These are phyloP conservation scores for Rhodocollybia butyracea DNA, from an alignment of 768 basidiomycete species.

Conservation along the genomic window DNA sequence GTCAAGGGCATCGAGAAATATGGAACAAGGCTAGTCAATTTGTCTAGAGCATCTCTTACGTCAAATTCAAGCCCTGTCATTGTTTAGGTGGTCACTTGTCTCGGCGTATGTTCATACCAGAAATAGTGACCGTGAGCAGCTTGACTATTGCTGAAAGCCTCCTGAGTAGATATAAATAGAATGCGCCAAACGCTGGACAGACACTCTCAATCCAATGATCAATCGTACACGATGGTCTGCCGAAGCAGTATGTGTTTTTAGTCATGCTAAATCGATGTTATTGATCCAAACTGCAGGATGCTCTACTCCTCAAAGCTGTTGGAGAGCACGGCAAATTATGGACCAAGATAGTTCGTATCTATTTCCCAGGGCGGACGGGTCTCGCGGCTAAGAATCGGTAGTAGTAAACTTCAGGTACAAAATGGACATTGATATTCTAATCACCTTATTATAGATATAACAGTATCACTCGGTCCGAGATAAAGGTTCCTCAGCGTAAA, in stretches of 20 bases:
- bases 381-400: slow-evolving; percentile 28
- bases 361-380: slow-evolving; percentile 25
- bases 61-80: neutral
- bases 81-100: slow-evolving; percentile 20
- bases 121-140: slow-evolving; percentile 21
- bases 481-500: neutral
- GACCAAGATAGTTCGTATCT: slow-evolving; percentile 24
- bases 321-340: slow-evolving; percentile 22
- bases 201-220: slow-evolving; percentile 24
- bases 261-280: too few species aligned
- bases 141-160: neutral
- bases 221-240: slow-evolving; percentile 21
- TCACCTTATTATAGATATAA: slow-evolving; percentile 13
- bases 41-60: neutral
- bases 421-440: too few species aligned
- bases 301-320: slow-evolving; percentile 21
- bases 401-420: neutral
- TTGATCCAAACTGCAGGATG: slow-evolving; percentile 15
- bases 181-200: slow-evolving; percentile 27
- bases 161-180: slow-evolving; percentile 19
- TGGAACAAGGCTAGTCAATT: slow-evolving; percentile 43
- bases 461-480: slow-evolving; percentile 13
- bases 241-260: slow-evolving; percentile 15
- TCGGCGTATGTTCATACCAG: slow-evolving; percentile 21
- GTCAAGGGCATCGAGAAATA: slow-evolving; percentile 53